Percentiles rank a stretch among this genome's conserved stretches.
Evolutionary conservation across 345 rosid species (phyloP).

Genomic region (Gossypium mustelinum): DNA sequence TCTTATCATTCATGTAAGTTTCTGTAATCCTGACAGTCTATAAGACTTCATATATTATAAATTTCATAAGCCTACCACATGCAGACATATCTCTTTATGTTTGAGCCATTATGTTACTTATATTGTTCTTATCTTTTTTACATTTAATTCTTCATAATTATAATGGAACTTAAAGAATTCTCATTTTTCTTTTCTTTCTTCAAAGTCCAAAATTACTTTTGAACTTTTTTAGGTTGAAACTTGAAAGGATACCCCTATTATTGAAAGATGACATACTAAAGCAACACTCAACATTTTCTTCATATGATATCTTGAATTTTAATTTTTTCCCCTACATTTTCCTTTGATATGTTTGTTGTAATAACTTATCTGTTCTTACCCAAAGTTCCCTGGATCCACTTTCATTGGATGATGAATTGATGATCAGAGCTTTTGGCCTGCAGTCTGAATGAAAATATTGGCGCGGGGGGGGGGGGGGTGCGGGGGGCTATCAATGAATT

Average conservation of each 20-base stretch:
- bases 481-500: background rate
- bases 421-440: background rate
- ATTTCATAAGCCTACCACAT: conserved; percentile 10
- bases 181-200: background rate
- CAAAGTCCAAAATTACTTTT: background rate
- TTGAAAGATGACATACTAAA: background rate
- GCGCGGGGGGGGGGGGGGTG: background rate
- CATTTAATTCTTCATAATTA: background rate
- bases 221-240: background rate
- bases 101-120: background rate
- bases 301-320: background rate
- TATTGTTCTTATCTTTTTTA: conserved; percentile 4
- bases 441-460: background rate
- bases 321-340: background rate
- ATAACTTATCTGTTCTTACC: background rate
- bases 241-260: background rate
- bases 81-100: background rate
- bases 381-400: background rate
- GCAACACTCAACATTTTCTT: background rate
- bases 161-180: background rate
- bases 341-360: background rate
- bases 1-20: conserved; percentile 89
- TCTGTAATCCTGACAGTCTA: background rate
- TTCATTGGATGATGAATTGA: background rate
- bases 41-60: background rate